phyloP scores from a whole-genome alignment of 768 basidiomycete species.

The Leucosporidium scottii region DNA sequence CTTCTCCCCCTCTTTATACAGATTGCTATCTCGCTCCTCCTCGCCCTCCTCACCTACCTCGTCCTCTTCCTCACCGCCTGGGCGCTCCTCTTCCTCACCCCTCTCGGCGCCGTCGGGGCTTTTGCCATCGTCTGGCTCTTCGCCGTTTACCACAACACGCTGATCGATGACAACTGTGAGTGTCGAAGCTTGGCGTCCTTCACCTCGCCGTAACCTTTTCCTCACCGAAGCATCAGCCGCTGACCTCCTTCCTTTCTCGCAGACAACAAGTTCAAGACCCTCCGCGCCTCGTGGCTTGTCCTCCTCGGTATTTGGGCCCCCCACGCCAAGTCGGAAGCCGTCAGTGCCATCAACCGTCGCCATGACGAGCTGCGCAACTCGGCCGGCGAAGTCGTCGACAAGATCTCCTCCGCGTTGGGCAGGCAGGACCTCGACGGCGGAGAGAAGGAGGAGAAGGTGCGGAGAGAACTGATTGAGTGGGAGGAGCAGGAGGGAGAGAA shows the following conservation, averaged over 20 bases:
- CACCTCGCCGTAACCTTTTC: constrained; percentile 41
- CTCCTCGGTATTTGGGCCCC: constrained; percentile 82
- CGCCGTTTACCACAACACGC: constrained; percentile 72
- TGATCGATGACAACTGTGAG: constrained; percentile 67
- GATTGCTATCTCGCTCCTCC: constrained; percentile 66
- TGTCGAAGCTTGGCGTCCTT: constrained; percentile 58
- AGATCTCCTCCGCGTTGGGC: constrained; percentile 35
- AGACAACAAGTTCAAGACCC: constrained; percentile 63
- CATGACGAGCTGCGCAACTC: constrained; percentile 27
- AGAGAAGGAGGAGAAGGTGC: neutral
- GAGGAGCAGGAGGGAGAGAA: constrained; percentile 42
- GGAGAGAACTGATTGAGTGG: constrained; percentile 10
- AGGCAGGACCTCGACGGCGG: constrained; percentile 4
- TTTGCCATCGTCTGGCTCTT: constrained; percentile 64
- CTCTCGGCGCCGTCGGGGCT: constrained; percentile 65
- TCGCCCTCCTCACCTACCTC: constrained; percentile 73
- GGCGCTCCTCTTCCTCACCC: constrained; percentile 70
- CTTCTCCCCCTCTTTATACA: constrained; percentile 50
- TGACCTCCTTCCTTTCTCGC: constrained; percentile 5
- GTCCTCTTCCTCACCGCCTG: constrained; percentile 77
- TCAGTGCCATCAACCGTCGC: neutral
- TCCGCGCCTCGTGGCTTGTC: constrained; percentile 92
- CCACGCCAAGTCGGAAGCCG: constrained; percentile 22
- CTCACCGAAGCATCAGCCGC: neutral
- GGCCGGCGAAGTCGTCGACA: constrained; percentile 34